Base-by-base conservation (phyloP, 192 early-diverging fungal species). In the Umbelopsis ramanniana region DNA sequence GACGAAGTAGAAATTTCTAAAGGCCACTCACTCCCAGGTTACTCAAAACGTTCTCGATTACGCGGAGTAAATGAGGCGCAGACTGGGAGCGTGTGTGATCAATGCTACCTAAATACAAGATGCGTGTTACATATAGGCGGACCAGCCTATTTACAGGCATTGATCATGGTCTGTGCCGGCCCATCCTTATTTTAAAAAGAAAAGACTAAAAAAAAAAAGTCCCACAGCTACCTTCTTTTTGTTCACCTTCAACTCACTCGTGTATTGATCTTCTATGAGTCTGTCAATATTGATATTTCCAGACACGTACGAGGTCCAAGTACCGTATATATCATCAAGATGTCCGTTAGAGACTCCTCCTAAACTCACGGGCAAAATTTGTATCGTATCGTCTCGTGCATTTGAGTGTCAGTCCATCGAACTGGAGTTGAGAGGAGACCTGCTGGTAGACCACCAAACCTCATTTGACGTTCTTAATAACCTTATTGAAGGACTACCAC, bases 401-500 rank as follows among this genome's bases (percentile, higher is more conserved):
- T 29, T 63, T 37, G 57, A 63, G 17, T 63, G 57, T 26, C 57
- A 63, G 10, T 29, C 57, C 3, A 63, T 63, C 33, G 57, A 63
- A 37, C 33, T 63, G 33, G 57, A 63, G 26, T 26, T 63, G 26
- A 26, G 57, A 19, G 57, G 57, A 19, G 57, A 63, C 19, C 33
- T 63, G 19, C 11, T 35, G 10, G 57, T 63, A 35, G 57, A 63
- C 14, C 57, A 63, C 33, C 57, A 37, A 38, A 63, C 57, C 17
- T 63, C 57, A 6, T 63, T 63, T 63, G 57, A 63, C 35, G 57
- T 63, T n/a, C 57, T 63, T 10, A 63, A 63, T 35, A 63, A 38
- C 17, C 29, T 63, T 8, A 63, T 63, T 26, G 57, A 63, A 63
- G 57, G 57, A 22, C 33, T 35, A 7, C 57, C 57, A 29, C 57